A percentile compares a stretch with the other conserved stretches of the same genome.
Conservation (phyloP, 1,284 basidiomycete species). For the Marasmius oreades region DNA sequence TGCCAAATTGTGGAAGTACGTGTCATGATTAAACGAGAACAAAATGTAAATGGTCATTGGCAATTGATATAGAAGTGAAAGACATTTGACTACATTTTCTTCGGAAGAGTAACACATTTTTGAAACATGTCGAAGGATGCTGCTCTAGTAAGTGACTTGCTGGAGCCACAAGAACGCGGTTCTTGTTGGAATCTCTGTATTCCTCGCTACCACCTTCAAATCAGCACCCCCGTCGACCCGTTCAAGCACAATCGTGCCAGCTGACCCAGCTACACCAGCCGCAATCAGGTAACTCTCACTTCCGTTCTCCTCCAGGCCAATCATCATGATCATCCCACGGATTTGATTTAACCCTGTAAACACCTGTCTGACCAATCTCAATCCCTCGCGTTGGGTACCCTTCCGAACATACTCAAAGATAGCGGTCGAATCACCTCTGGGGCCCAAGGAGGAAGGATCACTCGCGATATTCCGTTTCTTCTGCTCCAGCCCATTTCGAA, state of each 20-base stretch:
- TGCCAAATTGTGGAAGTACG: no score
- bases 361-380: constrained; percentile 44
- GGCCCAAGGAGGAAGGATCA: constrained; percentile 37
- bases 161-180: constrained; percentile 48
- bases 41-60: no score
- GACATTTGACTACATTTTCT: no score
- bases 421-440: constrained; percentile 58
- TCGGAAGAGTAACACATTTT: no score
- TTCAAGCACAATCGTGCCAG: constrained; percentile 49
- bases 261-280: constrained; percentile 39
- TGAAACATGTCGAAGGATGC: no score
- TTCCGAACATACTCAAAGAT: constrained; percentile 37
- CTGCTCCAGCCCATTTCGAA: constrained; percentile 47
- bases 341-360: constrained; percentile 49
- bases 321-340: constrained; percentile 45
- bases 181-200: constrained; percentile 32
- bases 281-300: constrained; percentile 41
- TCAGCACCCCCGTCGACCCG: constrained; percentile 42
- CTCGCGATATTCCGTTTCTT: constrained; percentile 48
- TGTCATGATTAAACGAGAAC: no score
- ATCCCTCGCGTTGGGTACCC: constrained; percentile 20
- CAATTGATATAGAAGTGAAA: no score
- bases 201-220: constrained; percentile 37
- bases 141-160: no score
- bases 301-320: constrained; percentile 38